Conservation (phyloP, 768 basidiomycete genomes). For the Tylopilus sp. region DNA sequence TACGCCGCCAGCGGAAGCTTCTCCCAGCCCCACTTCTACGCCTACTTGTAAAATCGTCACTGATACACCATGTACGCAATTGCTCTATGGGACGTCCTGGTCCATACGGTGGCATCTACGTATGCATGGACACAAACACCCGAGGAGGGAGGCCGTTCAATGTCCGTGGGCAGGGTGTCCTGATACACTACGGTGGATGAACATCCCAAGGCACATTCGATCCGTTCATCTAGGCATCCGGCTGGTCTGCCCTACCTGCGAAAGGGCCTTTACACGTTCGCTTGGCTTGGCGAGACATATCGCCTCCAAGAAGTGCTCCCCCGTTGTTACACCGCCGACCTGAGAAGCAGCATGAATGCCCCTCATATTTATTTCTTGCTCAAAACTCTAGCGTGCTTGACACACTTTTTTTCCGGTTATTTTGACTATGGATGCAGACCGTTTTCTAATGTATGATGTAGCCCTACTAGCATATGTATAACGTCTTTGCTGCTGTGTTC, state of each 20-base stretch:
- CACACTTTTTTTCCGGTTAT: not conserved
- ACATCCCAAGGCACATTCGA: slow-evolving; percentile 8
- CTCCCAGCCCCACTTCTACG: not conserved
- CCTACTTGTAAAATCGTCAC: not conserved
- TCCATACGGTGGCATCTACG: slow-evolving; percentile 5
- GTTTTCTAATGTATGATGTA: not conserved
- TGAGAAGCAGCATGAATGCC: not conserved
- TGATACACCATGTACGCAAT: not conserved
- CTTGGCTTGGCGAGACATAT: slow-evolving; percentile 11
- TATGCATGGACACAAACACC: slow-evolving; percentile 5
- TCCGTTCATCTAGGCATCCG: slow-evolving; percentile 10
- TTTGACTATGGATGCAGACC: not conserved
- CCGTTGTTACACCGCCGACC: not conserved
- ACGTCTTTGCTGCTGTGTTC: not conserved
- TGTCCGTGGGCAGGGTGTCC: slow-evolving; percentile 8
- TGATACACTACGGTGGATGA: slow-evolving; percentile 8
- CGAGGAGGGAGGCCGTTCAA: not conserved
- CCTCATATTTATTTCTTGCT: not conserved
- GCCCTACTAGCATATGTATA: too few relatives aligned
- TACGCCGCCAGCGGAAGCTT: not conserved
- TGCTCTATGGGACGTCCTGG: not conserved
- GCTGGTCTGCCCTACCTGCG: slow-evolving; percentile 6
- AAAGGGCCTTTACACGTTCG: slow-evolving; percentile 10
- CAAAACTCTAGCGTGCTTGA: not conserved
- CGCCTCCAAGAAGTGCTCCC: slow-evolving; percentile 6